These are phyloP conservation scores for Botryotinia narcissicola DNA, from an alignment of 2,329 filamentous ascomycete species.

Conservation along the genomic window DNA sequence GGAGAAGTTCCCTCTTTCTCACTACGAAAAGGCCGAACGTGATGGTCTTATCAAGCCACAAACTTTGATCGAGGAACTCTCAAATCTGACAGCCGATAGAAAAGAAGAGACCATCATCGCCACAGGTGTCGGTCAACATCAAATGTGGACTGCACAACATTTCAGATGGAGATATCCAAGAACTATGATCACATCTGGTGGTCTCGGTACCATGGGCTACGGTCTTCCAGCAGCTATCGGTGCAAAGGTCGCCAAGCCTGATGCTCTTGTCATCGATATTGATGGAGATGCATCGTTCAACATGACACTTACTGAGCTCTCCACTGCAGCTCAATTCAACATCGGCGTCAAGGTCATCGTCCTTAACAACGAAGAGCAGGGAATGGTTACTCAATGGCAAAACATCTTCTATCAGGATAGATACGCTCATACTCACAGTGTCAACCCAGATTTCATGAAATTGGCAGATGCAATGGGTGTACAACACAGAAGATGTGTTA, in stretches of 20 bases:
- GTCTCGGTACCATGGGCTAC: conserved; percentile 93
- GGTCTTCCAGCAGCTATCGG: conserved; percentile 94
- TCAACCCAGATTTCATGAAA: conserved; percentile 95
- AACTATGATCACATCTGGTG: conserved; percentile 94
- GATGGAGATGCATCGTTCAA: conserved; percentile 98
- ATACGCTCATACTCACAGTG: conserved; percentile 88
- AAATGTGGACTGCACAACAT: conserved; percentile 98
- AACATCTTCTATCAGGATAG: conserved; percentile 95
- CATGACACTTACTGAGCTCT: conserved; percentile 96
- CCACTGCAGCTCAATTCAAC: conserved; percentile 90
- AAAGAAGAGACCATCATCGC: conserved; percentile 85
- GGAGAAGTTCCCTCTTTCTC: conserved; percentile 76
- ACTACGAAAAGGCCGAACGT: conserved; percentile 75
- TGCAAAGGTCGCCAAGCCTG: conserved; percentile 77
- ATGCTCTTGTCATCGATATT: conserved; percentile 74
- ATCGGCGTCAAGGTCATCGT: conserved; percentile 95
- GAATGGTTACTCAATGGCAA: conserved; percentile 99
- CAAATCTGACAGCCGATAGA: conserved; percentile 73
- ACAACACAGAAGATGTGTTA: conserved; percentile 67
- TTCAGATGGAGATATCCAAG: conserved; percentile 91
- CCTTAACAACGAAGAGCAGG: conserved; percentile 95
- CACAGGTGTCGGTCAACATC: conserved; percentile 95
- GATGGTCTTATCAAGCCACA: conserved; percentile 91
- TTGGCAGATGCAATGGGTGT: conserved; percentile 89
- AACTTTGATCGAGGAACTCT: conserved; percentile 85